A percentile compares a stretch with the other conserved stretches of the same genome.
Evolutionary conservation across 306 rosid genomes (phyloP).

Genomic region (Neltuma alba): DNA sequence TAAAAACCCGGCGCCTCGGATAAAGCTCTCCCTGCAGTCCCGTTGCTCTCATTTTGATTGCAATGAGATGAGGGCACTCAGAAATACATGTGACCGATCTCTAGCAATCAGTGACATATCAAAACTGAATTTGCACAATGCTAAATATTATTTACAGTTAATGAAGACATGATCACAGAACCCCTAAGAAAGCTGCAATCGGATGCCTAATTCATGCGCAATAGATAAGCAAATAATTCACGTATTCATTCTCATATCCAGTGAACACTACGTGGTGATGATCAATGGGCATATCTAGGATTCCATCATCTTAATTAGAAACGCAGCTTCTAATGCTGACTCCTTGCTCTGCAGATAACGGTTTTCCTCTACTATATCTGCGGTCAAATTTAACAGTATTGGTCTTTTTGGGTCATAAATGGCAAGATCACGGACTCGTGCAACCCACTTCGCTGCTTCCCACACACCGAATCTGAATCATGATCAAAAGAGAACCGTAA

Average conservation of each 20-base stretch:
- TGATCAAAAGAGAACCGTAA: too few species aligned
- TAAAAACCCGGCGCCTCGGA: background rate
- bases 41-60: background rate
- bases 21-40: too few species aligned
- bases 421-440: conserved; percentile 74
- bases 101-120: background rate
- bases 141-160: conserved; percentile 21
- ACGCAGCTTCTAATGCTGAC: conserved; percentile 80
- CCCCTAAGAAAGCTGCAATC: background rate
- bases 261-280: conserved; percentile 5
- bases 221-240: conserved; percentile 16
- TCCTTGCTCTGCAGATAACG: conserved; percentile 94
- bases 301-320: conserved; percentile 77
- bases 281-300: conserved; percentile 42
- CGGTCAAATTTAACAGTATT: conserved; percentile 70
- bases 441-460: conserved; percentile 98
- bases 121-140: conserved; percentile 11
- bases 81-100: background rate
- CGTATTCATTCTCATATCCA: conserved; percentile 24
- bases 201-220: conserved; percentile 13
- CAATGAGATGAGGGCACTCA: background rate
- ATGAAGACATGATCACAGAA: conserved; percentile 24
- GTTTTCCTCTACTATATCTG: conserved; percentile 86
- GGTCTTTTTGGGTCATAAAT: conserved; percentile 77
- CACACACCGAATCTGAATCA: conserved; percentile 88